Evolutionary conservation across 2,329 filamentous ascomycete species (phyloP).

Genomic region (Epichloe amarillans): DNA sequence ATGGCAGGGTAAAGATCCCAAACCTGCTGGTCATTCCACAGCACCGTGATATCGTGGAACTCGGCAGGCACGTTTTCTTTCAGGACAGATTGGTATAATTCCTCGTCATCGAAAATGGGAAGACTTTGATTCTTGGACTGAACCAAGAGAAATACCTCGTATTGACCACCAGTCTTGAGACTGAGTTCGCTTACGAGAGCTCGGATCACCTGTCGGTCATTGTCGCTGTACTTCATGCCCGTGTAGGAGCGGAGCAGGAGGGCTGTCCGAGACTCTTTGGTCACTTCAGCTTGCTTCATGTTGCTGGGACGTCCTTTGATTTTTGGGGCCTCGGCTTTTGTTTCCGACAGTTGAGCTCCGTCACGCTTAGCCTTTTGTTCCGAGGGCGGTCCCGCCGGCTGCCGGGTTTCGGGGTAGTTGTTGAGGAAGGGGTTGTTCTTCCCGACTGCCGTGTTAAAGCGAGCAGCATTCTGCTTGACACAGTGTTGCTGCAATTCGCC

Average conservation of each 20-base stretch:
- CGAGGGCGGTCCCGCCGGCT: slow-evolving; percentile 7
- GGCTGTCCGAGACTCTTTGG: slow-evolving; percentile 47
- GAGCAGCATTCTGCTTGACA: slow-evolving; percentile 48
- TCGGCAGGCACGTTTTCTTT: slow-evolving; percentile 53
- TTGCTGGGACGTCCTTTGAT: slow-evolving; percentile 7
- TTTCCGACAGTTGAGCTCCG: not conserved
- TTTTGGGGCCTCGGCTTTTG: slow-evolving; percentile 2
- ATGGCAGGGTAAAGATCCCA: slow-evolving; percentile 64
- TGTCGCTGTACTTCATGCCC: slow-evolving; percentile 61
- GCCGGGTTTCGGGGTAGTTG: slow-evolving; percentile 24
- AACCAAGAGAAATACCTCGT: slow-evolving; percentile 66
- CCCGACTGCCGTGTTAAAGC: slow-evolving; percentile 37
- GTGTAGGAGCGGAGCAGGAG: slow-evolving; percentile 65
- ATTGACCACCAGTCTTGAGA: slow-evolving; percentile 65
- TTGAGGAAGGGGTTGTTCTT: slow-evolving; percentile 30
- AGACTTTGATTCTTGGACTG: slow-evolving; percentile 55
- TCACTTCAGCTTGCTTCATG: slow-evolving; percentile 11
- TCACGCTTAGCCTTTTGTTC: not conserved
- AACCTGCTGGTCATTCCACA: slow-evolving; percentile 67
- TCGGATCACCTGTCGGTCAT: slow-evolving; percentile 67
- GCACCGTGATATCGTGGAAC: slow-evolving; percentile 54
- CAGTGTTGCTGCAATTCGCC: slow-evolving; percentile 56
- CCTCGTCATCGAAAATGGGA: slow-evolving; percentile 45
- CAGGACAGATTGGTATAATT: slow-evolving; percentile 46
- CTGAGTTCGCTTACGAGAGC: slow-evolving; percentile 66